Evolutionary conservation across 2,329 filamentous ascomycete genomes (phyloP).

Genomic region (Botrytis paeoniae): DNA sequence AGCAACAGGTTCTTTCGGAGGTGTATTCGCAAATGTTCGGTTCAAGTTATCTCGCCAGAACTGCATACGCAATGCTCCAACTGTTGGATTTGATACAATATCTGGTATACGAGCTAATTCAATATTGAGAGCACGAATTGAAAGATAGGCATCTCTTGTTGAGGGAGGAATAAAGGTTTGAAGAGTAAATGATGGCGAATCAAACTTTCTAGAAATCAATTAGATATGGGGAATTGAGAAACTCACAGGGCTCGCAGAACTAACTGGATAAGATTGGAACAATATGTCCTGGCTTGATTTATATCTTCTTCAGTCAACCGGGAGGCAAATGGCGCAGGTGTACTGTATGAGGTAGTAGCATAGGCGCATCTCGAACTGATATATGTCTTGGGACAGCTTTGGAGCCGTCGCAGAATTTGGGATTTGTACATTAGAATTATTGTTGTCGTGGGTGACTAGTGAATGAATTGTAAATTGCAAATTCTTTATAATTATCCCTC

Average conservation of each 20-base stretch:
- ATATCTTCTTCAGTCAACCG: conserved; percentile 38
- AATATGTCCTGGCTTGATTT: conserved; percentile 37
- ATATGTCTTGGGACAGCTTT: conserved; percentile 20
- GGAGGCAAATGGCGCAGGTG: conserved; percentile 35
- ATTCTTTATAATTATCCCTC: neutral
- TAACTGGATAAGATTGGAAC: conserved; percentile 38
- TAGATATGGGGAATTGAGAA: conserved; percentile 17
- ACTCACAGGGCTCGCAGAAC: conserved; percentile 12
- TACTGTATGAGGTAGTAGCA: conserved; percentile 37
- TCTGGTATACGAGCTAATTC: conserved; percentile 89
- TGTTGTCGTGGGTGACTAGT: neutral
- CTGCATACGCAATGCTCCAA: conserved; percentile 85
- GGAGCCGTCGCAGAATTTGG: conserved; percentile 27
- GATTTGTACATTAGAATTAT: conserved; percentile 10
- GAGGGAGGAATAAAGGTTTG: conserved; percentile 77
- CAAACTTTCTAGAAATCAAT: conserved; percentile 64
- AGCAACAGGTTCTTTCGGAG: conserved; percentile 88
- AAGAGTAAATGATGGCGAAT: conserved; percentile 83
- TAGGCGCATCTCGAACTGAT: conserved; percentile 29
- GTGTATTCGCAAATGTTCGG: conserved; percentile 70
- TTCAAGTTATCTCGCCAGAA: conserved; percentile 90
- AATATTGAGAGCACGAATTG: conserved; percentile 87
- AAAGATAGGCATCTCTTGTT: conserved; percentile 79
- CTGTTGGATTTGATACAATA: conserved; percentile 79
- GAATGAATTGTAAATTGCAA: neutral